Conservation (phyloP, 2,329 filamentous ascomycete genomes). For the Cladophialophora chaetospira region DNA sequence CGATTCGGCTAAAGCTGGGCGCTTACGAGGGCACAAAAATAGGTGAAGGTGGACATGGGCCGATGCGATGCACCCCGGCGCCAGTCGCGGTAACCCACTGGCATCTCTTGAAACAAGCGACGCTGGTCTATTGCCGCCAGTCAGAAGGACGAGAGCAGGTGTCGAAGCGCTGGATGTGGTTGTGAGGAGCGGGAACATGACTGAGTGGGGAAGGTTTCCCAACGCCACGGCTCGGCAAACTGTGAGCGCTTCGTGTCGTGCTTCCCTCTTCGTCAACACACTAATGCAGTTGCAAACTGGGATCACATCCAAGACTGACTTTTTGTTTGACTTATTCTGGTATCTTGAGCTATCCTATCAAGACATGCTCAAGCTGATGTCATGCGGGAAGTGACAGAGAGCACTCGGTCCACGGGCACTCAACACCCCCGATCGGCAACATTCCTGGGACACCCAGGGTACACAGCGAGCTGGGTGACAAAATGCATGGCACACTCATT, state of each 20-base stretch:
- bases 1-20: slow-evolving; percentile 25
- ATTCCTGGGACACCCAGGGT: no score
- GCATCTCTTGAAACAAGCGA: slow-evolving; percentile 25
- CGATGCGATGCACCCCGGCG: slow-evolving; percentile 1
- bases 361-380: no score
- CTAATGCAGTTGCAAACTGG: no score
- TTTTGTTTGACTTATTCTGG: neutral
- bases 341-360: no score
- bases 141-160: slow-evolving; percentile 11
- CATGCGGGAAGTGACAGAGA: no score
- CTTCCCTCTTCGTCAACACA: no score
- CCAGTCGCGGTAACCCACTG: slow-evolving; percentile 9
- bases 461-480: no score
- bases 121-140: slow-evolving; percentile 16
- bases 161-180: slow-evolving; percentile 14
- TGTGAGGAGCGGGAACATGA: neutral
- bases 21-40: slow-evolving; percentile 26
- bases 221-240: neutral
- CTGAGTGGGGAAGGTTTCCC: neutral
- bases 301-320: neutral
- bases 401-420: no score
- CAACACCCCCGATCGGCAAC: no score
- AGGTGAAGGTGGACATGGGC: neutral
- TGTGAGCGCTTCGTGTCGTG: neutral
- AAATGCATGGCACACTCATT: no score